phyloP scores from a whole-genome alignment of 345 rosid genomes.

The Pelargonium nanum region DNA sequence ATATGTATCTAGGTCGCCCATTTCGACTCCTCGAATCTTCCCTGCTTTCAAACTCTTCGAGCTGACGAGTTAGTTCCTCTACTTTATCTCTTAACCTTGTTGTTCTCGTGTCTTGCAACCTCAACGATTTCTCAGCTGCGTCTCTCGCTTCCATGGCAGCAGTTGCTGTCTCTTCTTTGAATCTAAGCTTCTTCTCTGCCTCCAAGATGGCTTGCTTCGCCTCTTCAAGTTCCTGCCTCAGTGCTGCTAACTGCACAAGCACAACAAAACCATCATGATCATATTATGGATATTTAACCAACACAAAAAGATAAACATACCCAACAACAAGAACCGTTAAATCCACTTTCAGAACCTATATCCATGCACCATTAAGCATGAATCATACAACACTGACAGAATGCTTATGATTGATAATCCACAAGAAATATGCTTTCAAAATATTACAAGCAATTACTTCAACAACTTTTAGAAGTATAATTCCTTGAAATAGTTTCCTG shows the following conservation, averaged over 20 bases:
- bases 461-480: neutral
- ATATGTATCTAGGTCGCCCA: constrained; percentile 56
- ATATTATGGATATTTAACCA: neutral
- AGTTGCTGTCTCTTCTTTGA: constrained; percentile 87
- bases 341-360: no score
- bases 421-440: neutral
- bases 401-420: no score
- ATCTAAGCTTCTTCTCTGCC: constrained; percentile 79
- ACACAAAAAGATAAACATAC: neutral
- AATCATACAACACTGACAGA: no score
- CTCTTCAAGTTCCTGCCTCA: constrained; percentile 81
- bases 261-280: neutral
- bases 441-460: neutral
- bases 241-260: constrained; percentile 39
- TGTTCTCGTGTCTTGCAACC: constrained; percentile 74
- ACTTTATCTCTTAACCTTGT: constrained; percentile 80
- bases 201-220: constrained; percentile 58
- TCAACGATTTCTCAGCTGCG: constrained; percentile 92
- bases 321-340: no score
- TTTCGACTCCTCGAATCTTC: constrained; percentile 38
- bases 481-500: neutral
- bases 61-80: constrained; percentile 72
- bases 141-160: constrained; percentile 99
- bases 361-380: no score
- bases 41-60: constrained; percentile 72